Base-by-base conservation (phyloP, 306 rosid genomes). In the Canavalia ensiformis region DNA sequence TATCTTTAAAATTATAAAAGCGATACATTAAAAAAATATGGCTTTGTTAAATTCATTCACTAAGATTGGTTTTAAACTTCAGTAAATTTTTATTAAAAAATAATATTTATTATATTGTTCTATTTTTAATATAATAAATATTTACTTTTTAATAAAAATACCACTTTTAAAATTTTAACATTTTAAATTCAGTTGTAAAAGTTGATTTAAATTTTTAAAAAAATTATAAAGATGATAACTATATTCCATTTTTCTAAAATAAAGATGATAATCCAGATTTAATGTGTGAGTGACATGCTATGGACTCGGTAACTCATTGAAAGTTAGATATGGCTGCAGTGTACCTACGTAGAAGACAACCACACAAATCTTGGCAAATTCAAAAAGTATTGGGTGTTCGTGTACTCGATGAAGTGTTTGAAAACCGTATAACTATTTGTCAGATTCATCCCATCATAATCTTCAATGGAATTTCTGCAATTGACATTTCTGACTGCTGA, bases 351-450 rank as follows among this genome's bases (percentile, higher is more conserved):
- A 35, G 6, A 34, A 50, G 49, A 46, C 50, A 76, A 47, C 58
- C 12, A 3, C 63, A 8, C 11, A 76, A 34, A 51, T 64, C 13
- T 47, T 37, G 81, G 44, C 74, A 65, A 56, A 67, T 42, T 78
- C 44, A 55, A n/a, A 78, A 44, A 47, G 34, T 49, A 18, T 18
- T 18, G 25, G 25, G 52, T 55, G 57, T 78, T 67, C n/a, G 55
- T 52, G 42, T 29, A 34, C 74, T 44, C 33, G 52, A 10, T 11
- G 2, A 18, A 47, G 51, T 37, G 35, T 63, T 8, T 10, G 25
- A 63, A 18, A 76, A 9, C 59, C 3, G 59, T 8, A 12, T 50
- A 28, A 18, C 18, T 63, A 18, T 64, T 52, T 66, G 55, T 39
- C 39, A 45, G 37, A 31, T 49, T 60, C 45, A 45, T 59, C 46